Base-by-base conservation (phyloP, 441 rosid species). In the Erysimum cheiri region DNA sequence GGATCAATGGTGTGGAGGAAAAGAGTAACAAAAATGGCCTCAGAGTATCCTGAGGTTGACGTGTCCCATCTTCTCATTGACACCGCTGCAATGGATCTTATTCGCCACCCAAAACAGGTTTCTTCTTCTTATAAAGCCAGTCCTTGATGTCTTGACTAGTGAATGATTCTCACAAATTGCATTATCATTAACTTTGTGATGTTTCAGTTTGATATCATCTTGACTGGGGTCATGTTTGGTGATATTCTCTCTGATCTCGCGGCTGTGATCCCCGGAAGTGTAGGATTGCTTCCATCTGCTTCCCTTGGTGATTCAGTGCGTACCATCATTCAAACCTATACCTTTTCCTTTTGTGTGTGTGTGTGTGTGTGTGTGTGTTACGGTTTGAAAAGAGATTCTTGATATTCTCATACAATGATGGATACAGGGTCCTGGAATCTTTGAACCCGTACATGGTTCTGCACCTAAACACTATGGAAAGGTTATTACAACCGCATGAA, bases 261-360 rank as follows among this genome's bases (percentile, higher is more conserved):
- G 49, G 88, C 97, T 37, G 84, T 88, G 88, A 90, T 93, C 73
- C 88, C 98, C 41, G 97, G 91, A 87, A 90, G 98, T 78, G 91
- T 90, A 62, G 97, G 98, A 76, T 83, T 93, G 93, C 96, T 90
- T 74, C 96, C 98, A 57, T 93, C 98, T 43, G 97, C 97, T 57
- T 82, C 93, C 77, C 93, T 90, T 77, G 93, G 97, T 46, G 81
- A 85, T 78, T 83, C 85, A 12, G 96, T 86, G 24, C 24, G 24
- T 22, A 22, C 2, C 24, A 19, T 19, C 22, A 19, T 19, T 19
- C 22, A 19, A 19, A 19, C 22, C 22, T 19, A 19, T 19, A 19
- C 22, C 22, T 19, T 19, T 19, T 19, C 22, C 22, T 19, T 19
- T 19, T n/a, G n/a, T n/a, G 22, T 19, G 22, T 19, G 22, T 19